phyloP scores from a whole-genome alignment of 1,139 yeast genomes.

The Magnusiomyces fungicola region DNA sequence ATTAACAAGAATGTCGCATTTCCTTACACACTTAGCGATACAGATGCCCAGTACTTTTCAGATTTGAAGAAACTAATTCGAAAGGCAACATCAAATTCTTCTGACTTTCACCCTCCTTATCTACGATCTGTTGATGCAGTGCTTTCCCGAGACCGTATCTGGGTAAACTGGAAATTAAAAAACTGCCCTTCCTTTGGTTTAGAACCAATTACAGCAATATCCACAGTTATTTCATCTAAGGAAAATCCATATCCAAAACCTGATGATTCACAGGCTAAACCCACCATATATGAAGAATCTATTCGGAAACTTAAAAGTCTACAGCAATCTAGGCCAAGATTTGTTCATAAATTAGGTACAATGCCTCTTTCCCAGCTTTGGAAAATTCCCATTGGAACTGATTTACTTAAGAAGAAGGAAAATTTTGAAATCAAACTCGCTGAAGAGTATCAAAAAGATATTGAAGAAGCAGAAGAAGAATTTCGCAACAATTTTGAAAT shows the following conservation, averaged over 20 bases:
- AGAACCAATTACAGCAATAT: slow-evolving; percentile 17
- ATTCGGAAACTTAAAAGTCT: slow-evolving; percentile 16
- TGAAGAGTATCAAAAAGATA: slow-evolving; percentile 19
- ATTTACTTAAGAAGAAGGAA: slow-evolving; percentile 16
- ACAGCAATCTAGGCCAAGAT: slow-evolving; percentile 23
- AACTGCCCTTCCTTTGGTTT: slow-evolving; percentile 30
- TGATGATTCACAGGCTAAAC: no score
- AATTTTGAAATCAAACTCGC: slow-evolving; percentile 20
- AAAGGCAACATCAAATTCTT: slow-evolving; percentile 9
- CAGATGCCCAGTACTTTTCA: slow-evolving; percentile 21
- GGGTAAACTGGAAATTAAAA: slow-evolving; percentile 34
- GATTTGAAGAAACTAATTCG: slow-evolving; percentile 17
- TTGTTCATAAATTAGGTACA: slow-evolving; percentile 33
- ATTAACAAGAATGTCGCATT: slow-evolving; percentile 27
- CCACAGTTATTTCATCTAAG: slow-evolving; percentile 4
- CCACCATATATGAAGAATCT: slow-evolving; percentile 12
- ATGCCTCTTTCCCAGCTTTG: slow-evolving; percentile 30
- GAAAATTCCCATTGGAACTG: slow-evolving; percentile 28
- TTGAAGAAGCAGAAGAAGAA: slow-evolving; percentile 12
- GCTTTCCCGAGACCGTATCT: slow-evolving; percentile 26
- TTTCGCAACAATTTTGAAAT: slow-evolving; percentile 10
- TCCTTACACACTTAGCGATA: slow-evolving; percentile 19
- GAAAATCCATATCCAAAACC: background rate
- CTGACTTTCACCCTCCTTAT: slow-evolving; percentile 21
- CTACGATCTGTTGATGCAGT: slow-evolving; percentile 22